phyloP scores from a whole-genome alignment of 352 stramenopile species.

The Globisporangium abappressorium region DNA sequence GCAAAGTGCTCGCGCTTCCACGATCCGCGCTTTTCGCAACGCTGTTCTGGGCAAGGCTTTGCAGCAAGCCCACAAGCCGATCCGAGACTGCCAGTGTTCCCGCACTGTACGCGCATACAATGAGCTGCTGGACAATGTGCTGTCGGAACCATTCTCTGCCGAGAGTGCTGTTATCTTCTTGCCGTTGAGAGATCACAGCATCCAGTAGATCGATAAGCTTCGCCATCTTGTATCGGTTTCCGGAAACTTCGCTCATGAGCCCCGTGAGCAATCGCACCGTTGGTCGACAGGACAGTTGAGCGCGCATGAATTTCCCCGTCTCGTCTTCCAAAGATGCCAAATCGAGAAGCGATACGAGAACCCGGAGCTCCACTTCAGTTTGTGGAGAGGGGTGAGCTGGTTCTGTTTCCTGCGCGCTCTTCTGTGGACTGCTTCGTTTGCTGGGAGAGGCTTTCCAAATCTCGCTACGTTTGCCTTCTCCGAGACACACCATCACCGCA shows the following conservation, averaged over 20 bases:
- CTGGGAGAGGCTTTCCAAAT: not conserved
- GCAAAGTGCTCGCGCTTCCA: slow-evolving; percentile 15
- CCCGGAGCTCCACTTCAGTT: slow-evolving; percentile 12
- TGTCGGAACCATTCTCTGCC: slow-evolving; percentile 35
- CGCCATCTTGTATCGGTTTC: slow-evolving; percentile 22
- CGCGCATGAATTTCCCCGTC: slow-evolving; percentile 35
- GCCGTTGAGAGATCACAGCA: slow-evolving; percentile 23
- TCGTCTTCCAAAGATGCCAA: slow-evolving; percentile 25
- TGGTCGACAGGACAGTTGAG: slow-evolving; percentile 36
- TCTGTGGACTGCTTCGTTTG: slow-evolving; percentile 3
- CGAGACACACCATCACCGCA: slow-evolving; percentile 12
- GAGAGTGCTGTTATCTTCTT: slow-evolving; percentile 11
- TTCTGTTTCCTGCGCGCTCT: not conserved
- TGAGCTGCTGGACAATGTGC: slow-evolving; percentile 43
- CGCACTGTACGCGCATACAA: slow-evolving; percentile 37
- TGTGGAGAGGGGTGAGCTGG: slow-evolving; percentile 4
- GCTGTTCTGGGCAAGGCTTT: slow-evolving; percentile 24
- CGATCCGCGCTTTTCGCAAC: not conserved
- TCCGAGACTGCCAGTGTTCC: slow-evolving; percentile 19
- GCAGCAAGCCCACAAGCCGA: slow-evolving; percentile 26
- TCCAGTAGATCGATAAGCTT: slow-evolving; percentile 41
- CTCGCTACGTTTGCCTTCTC: slow-evolving; percentile 7
- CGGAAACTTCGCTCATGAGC: slow-evolving; percentile 21
- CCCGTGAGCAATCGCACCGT: slow-evolving; percentile 31
- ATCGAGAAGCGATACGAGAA: slow-evolving; percentile 21